Evolutionary conservation across 495 filamentous ascomycete species (phyloP), one percentile per base, ranked within the genome.

Genomic region (Xylaria sp.): DNA sequence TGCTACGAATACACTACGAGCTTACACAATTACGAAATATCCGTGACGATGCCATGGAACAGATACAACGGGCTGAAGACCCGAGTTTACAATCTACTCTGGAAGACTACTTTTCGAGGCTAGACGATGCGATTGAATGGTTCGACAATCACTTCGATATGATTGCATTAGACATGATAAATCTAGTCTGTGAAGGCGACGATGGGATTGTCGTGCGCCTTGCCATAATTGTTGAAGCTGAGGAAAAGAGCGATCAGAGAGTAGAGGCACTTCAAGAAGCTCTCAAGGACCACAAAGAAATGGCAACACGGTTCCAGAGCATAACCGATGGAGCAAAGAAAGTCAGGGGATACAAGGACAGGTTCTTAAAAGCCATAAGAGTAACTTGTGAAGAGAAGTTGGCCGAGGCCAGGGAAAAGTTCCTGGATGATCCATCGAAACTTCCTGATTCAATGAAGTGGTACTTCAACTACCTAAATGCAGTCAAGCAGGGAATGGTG

Each of bases 381-480:
- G 82, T 91, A 57, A 88, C 88, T 70, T 92, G 90, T 4, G 86
- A 92, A 72, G 86, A 84, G 33, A 90, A 96, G 73, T 93, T 98
- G 58, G 88, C 89, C n/a, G 86, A 88, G 63, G 88, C 88, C 53
- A 90, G 91, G 71, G 86, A 92, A 55, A 85, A 89, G 40, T 98
- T 99, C 78, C 77, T 94, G 44, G 90, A 87, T 15, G 93, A 98
- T 74, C 92, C 97, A 0, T 88, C 92, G n/a, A 87, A 83, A 73
- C 82, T 99, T 52, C 92, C 95, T 57, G 96, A 97, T 83, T 88
- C 85, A 73, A 84, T 97, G 80, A 89, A 89, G 69, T 99, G 97
- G 96, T 98, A 90, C 81, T 99, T 98, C 86, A 97, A 97, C 80
- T 95, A 99, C 76, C 88, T 99, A 1, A 95, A 93, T 78, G 92